phyloP scores from a whole-genome alignment of 176 grass and related monocot genomes.

The Bolboschoenus planiculmis region DNA sequence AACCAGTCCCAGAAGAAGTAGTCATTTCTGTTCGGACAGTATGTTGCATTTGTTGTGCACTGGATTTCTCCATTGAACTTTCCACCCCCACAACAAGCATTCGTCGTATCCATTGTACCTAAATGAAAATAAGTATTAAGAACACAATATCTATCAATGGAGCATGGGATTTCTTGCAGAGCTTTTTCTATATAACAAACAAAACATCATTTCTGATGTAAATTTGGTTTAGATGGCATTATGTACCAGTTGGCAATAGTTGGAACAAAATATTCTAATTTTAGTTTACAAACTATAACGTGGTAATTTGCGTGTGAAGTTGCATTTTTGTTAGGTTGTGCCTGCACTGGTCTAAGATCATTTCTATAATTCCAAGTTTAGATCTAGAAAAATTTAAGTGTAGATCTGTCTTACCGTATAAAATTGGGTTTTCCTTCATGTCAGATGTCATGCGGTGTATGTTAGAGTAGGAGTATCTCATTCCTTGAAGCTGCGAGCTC shows the following conservation, averaged over 20 bases:
- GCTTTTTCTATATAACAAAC: too few species aligned
- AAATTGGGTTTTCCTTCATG: not conserved
- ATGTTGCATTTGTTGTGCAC: constrained; percentile 13
- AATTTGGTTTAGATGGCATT: too few species aligned
- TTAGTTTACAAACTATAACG: not conserved
- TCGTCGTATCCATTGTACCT: constrained; percentile 3
- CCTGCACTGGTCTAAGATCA: too few species aligned
- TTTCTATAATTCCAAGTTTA: not conserved
- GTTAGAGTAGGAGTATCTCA: constrained; percentile 20
- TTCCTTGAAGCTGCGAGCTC: not conserved
- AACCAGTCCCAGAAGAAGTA: constrained; percentile 27
- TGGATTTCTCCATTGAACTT: constrained; percentile 1
- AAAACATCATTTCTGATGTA: too few species aligned
- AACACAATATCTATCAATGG: not conserved
- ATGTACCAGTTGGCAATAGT: not conserved
- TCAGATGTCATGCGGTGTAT: constrained; percentile 14
- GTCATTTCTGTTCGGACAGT: constrained; percentile 6
- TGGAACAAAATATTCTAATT: not conserved
- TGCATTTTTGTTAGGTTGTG: not conserved
- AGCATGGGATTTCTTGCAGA: too few species aligned
- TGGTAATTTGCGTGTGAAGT: not conserved
- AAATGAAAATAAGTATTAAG: not conserved
- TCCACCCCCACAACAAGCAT: constrained; percentile 23
- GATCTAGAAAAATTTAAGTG: not conserved
- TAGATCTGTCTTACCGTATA: not conserved